These are phyloP conservation scores for Monosporascus sp. DNA, from an alignment of 2,329 filamentous ascomycete species.

Conservation along the genomic window DNA sequence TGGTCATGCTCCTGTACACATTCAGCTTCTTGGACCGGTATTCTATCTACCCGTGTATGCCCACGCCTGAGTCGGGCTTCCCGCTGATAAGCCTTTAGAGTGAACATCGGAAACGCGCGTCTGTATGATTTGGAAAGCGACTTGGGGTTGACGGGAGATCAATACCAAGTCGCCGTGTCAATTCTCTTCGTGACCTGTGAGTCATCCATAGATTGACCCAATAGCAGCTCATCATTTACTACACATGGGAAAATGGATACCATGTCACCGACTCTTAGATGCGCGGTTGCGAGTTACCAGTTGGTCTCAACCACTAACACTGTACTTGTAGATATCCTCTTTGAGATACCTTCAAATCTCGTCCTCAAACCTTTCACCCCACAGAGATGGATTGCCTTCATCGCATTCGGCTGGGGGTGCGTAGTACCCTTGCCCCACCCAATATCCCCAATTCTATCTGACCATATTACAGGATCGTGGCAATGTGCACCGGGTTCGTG, in stretches of 20 bases:
- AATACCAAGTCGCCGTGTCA: conserved; percentile 65
- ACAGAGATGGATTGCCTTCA: conserved; percentile 58
- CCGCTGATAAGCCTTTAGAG: conserved; percentile 29
- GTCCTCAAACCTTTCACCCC: conserved; percentile 59
- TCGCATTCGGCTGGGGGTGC: conserved; percentile 56
- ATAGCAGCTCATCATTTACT: not conserved
- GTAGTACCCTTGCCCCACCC: not conserved
- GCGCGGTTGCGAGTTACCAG: too few relatives aligned
- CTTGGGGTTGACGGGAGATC: conserved; percentile 52
- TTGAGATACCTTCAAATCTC: conserved; percentile 62
- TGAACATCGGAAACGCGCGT: conserved; percentile 69
- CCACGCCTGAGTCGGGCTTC: conserved; percentile 1
- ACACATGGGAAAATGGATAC: too few relatives aligned
- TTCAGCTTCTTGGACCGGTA: conserved; percentile 71
- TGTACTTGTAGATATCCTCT: conserved; percentile 34
- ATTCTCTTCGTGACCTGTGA: conserved; percentile 61
- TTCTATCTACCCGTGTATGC: conserved; percentile 19
- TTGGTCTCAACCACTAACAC: not conserved
- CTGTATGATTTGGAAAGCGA: conserved; percentile 61
- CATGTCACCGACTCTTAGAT: too few relatives aligned
- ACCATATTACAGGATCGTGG: conserved; percentile 40
- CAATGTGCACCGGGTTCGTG: conserved; percentile 64
- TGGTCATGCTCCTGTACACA: conserved; percentile 66
- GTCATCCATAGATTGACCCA: conserved; percentile 27
- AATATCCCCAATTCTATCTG: not conserved